These are phyloP conservation scores for Globisporangium splendens DNA, from an alignment of 352 stramenopile species.

Conservation along the genomic window DNA sequence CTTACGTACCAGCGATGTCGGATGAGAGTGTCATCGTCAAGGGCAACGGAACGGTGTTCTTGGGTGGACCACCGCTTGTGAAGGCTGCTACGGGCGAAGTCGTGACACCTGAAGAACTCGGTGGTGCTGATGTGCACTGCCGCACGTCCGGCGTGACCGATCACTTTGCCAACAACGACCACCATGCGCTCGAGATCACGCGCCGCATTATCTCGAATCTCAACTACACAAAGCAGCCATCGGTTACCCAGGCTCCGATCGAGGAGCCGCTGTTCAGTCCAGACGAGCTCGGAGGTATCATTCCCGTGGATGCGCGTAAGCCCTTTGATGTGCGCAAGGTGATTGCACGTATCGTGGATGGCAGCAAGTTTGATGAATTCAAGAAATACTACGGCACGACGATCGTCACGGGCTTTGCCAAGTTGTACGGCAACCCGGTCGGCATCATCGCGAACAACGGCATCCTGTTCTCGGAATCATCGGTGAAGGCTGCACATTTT, in stretches of 20 bases:
- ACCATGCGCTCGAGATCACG: constrained; percentile 90
- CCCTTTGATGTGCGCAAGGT: constrained; percentile 96
- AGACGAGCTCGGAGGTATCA: constrained; percentile 91
- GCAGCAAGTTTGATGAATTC: constrained; percentile 97
- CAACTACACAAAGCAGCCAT: constrained; percentile 54
- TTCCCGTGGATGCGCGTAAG: constrained; percentile 93
- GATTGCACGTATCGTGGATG: constrained; percentile 95
- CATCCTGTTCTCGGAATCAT: constrained; percentile 93
- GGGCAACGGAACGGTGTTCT: constrained; percentile 96
- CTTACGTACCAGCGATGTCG: constrained; percentile 96
- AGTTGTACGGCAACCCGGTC: constrained; percentile 93
- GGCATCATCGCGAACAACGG: constrained; percentile 99
- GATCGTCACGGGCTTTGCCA: constrained; percentile 96
- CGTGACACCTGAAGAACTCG: constrained; percentile 94
- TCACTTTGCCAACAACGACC: constrained; percentile 95
- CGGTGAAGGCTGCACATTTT: constrained; percentile 96
- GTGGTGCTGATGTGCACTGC: constrained; percentile 91
- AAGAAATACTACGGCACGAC: constrained; percentile 96
- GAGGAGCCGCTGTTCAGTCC: constrained; percentile 93
- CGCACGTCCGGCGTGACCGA: constrained; percentile 94
- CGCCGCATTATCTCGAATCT: constrained; percentile 92
- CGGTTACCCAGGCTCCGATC: constrained; percentile 45
- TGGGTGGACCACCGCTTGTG: constrained; percentile 96
- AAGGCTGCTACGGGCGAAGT: constrained; percentile 97
- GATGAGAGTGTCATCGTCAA: constrained; percentile 98